Evolutionary conservation across 176 grass and related monocot species (phyloP), one percentile per base, ranked within the genome.

Genomic region (Phragmites australis): DNA sequence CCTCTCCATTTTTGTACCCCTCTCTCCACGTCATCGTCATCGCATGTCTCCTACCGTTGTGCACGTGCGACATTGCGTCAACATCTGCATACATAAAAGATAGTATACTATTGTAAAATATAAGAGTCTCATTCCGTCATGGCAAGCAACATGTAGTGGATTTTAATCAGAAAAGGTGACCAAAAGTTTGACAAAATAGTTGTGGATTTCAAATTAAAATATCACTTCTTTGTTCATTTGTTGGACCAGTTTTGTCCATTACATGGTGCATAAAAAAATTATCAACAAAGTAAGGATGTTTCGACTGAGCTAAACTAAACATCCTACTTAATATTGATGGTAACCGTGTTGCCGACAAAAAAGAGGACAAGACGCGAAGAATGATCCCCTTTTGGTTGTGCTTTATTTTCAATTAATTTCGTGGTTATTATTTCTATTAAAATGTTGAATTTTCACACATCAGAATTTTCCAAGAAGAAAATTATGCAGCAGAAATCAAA

Each of bases 281-380:
- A 16, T 9, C 5, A 29, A 44, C 8, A 68, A 81, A 31, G 60
- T 11, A 60, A 57, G 7, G 23, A 50, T 87, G 61, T 51, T 21
- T 51, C 41, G 2, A 0, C 6, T 58, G 18, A 59, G 26, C 23
- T 23, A 4, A 2, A 47, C 23, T 23, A 4, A 2, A 47, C 84
- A 74, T 9, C 41, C 40, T 55, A 2, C 11, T 0, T 26, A 68
- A 18, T 41, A 86, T 41, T 15, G 4, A 50, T 47, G 26, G 3
- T 22, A 76, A 74, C 29, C 16, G 13, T 1, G 4, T 30, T 75
- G 31, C 77, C 84, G 40, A 86, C 77, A 74, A 37, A 9, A 9
- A 9, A 66, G 19, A 16, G 52, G 50, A 42, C 77, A 81, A 8
- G 16, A 4, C 16, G 56, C 4, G 13, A 59, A 59, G 43, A 60